Base-by-base conservation (phyloP, 2,329 filamentous ascomycete species). In the Diaporthe velutina region DNA sequence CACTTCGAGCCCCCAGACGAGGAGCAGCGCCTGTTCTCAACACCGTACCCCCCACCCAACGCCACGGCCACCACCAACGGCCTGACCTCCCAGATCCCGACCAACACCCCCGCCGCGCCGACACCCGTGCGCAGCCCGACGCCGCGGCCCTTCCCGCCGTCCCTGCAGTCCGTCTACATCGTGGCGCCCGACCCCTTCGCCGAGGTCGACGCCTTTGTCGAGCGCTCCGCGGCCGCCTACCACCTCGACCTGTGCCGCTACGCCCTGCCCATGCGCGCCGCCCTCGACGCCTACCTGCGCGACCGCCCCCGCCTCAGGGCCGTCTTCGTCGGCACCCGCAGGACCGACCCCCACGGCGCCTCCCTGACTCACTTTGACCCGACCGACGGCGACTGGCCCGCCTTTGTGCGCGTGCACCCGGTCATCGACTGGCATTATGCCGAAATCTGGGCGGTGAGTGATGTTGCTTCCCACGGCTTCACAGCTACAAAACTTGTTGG, bases 371-470 rank as follows among this genome's bases (percentile, higher is more conserved):
- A 94, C 83, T 98, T 98, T 81, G 94, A 98, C 81, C 90, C 89
- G 68, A 99, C 97, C 6, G 97, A 98, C 83, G 87, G 90, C 48
- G 95, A 93, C 2, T 99, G 97, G 97, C 97, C 97, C 48, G 86
- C 88, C 57, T 98, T 98, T 80, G 96, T 98, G 92, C 91, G 97
- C 74, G 89, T 98, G 75, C 95, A 99, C 83, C 96, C 97, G 0
- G 94, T 99, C 13, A 96, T 99, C 81, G 97, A 99, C 84, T 99
- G 97, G 97, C 95, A 97, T 83, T 98, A 98, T 83, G 90, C 91
- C 15, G 96, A 98, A 83, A 96, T 98, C 71, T 98, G 97, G 97
- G 91, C 92, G 25, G 95, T 97, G 81, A 87, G 94, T 88, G 88
- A 15, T n/a, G n/a, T n/a, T n/a, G n/a, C n/a, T n/a, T n/a, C n/a